Conservation (phyloP, 441 rosid species). For the Gossypium laxum region DNA sequence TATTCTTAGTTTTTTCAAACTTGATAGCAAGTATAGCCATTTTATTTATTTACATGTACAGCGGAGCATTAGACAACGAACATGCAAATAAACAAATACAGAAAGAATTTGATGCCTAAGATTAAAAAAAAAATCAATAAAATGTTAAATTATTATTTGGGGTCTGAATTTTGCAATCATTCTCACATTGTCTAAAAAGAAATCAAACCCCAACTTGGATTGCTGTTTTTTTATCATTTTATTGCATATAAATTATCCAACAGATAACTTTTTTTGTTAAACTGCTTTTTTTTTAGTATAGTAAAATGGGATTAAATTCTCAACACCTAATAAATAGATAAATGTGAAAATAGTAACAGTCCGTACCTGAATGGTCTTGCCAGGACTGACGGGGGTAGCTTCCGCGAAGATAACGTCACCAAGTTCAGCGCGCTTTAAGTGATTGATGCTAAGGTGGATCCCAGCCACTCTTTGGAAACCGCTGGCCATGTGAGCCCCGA, state of each 20-base stretch:
- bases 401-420: conserved; percentile 64
- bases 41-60: background rate
- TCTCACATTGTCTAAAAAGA: too few species aligned
- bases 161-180: too few species aligned
- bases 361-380: conserved; percentile 65
- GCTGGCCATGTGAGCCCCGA: conserved; percentile 80
- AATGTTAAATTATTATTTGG: too few species aligned
- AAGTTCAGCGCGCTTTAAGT: conserved; percentile 56
- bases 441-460: conserved; percentile 67
- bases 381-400: conserved; percentile 59
- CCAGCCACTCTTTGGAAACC: conserved; percentile 74
- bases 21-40: background rate
- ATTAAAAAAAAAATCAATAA: too few species aligned
- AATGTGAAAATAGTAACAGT: background rate
- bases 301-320: too few species aligned
- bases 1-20: background rate
- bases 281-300: too few species aligned
- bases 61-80: background rate
- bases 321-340: too few species aligned
- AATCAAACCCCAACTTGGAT: too few species aligned
- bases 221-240: too few species aligned
- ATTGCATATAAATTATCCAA: too few species aligned
- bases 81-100: background rate
- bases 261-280: too few species aligned
- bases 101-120: too few species aligned